Evolutionary conservation across 306 rosid genomes (phyloP).

Genomic region (Lathyrus aphaca): DNA sequence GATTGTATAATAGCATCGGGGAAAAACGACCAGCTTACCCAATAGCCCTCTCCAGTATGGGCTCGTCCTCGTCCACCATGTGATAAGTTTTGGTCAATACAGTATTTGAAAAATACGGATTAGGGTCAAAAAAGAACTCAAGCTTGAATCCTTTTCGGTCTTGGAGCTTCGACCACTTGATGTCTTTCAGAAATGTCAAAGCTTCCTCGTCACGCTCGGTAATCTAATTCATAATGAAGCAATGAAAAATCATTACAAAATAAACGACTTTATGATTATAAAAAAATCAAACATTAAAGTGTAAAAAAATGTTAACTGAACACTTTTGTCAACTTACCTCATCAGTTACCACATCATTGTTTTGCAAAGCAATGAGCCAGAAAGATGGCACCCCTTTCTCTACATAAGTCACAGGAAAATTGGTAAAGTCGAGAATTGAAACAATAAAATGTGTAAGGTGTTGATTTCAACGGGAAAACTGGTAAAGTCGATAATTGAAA

Average conservation of each 20-base stretch:
- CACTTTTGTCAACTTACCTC: constrained; percentile 53
- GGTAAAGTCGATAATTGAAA: constrained; percentile 1
- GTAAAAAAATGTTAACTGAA: background rate
- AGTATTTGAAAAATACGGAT: constrained; percentile 70
- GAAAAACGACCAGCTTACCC: constrained; percentile 49
- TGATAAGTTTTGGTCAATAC: constrained; percentile 69
- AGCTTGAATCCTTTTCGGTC: constrained; percentile 78
- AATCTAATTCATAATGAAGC: constrained; percentile 47
- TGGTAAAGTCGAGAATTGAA: background rate
- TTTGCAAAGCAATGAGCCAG: constrained; percentile 78
- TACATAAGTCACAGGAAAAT: constrained; percentile 36
- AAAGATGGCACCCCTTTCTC: constrained; percentile 84
- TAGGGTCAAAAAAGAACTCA: constrained; percentile 70
- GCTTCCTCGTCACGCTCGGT: constrained; percentile 79
- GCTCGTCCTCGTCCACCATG: constrained; percentile 83
- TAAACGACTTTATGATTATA: background rate
- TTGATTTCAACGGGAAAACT: too few species aligned
- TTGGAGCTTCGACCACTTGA: constrained; percentile 64
- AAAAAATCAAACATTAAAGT: background rate
- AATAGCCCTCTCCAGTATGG: constrained; percentile 71
- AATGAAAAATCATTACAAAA: background rate
- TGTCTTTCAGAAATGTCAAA: constrained; percentile 66
- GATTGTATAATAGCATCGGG: background rate
- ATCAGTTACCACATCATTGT: constrained; percentile 67
- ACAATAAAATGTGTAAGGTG: background rate